A percentile compares a stretch with the other conserved stretches of the same genome.
These are phyloP conservation scores for Alternaria panax DNA, from an alignment of 2,329 filamentous ascomycete genomes.

Conservation along the genomic window DNA sequence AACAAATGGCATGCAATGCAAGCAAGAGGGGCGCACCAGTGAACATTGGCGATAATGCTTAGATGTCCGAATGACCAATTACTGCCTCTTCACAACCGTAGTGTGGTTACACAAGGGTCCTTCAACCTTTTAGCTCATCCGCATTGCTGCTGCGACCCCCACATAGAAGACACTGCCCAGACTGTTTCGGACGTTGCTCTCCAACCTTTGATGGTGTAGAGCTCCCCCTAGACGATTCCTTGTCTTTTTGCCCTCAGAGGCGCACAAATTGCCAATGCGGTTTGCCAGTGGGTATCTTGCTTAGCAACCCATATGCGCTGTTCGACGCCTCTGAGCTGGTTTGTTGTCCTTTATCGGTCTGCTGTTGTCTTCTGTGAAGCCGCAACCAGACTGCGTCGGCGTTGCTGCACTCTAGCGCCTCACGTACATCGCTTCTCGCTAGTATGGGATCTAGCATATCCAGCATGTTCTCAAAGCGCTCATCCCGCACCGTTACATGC, in stretches of 20 bases:
- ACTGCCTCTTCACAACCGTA: background rate
- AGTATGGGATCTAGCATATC: slow-evolving; percentile 61
- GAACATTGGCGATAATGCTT: background rate
- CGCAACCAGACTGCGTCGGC: slow-evolving; percentile 78
- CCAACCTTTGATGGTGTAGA: too few species aligned
- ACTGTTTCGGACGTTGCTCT: too few species aligned
- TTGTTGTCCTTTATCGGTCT: background rate
- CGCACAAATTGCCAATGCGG: slow-evolving; percentile 20
- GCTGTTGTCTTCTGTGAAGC: slow-evolving; percentile 28
- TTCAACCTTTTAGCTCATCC: background rate
- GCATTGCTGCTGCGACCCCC: background rate
- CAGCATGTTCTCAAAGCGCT: slow-evolving; percentile 75
- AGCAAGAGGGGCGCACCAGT: background rate
- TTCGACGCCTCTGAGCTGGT: background rate
- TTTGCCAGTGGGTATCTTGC: slow-evolving; percentile 15
- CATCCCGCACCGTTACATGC: slow-evolving; percentile 70
- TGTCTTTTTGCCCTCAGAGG: background rate
- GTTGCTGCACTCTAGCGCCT: slow-evolving; percentile 70
- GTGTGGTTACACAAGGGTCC: background rate
- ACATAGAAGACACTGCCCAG: too few species aligned
- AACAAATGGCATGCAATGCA: background rate
- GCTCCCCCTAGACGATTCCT: too few species aligned
- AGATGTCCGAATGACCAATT: background rate
- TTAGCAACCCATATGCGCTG: background rate
- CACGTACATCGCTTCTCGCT: slow-evolving; percentile 57